Evolutionary conservation across 257 asterid species (phyloP).

Genomic region (Gynochthodes officinalis): DNA sequence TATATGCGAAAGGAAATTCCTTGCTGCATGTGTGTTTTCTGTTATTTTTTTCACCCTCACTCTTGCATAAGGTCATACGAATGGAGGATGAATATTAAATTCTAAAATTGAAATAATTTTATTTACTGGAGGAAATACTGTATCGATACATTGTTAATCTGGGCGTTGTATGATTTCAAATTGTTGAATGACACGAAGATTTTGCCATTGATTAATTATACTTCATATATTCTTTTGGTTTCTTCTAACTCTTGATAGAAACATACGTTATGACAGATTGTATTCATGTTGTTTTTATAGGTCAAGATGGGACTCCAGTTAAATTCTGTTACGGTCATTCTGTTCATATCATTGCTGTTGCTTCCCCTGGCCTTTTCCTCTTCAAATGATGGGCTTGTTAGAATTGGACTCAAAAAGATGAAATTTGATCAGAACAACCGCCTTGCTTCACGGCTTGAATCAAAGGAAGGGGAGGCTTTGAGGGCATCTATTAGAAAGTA

Average conservation of each 20-base stretch:
- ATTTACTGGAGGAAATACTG: background rate
- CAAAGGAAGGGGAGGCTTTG: conserved; percentile 55
- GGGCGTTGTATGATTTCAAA: background rate
- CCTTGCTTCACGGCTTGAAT: conserved; percentile 68
- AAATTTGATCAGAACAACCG: conserved; percentile 71
- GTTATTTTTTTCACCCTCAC: background rate
- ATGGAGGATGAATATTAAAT: background rate
- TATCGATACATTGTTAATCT: background rate
- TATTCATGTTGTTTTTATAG: conserved; percentile 24
- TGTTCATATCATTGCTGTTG: conserved; percentile 55
- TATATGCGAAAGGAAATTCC: no score
- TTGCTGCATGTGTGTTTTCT: background rate
- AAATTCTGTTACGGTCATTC: conserved; percentile 28
- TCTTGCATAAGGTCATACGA: no score
- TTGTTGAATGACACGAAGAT: background rate
- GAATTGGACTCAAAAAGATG: conserved; percentile 77
- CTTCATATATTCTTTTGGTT: background rate
- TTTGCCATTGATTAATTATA: background rate
- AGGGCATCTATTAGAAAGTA: conserved; percentile 65
- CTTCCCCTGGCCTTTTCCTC: conserved; percentile 52
- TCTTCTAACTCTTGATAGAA: background rate
- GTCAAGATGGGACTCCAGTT: conserved; percentile 52
- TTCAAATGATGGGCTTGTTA: conserved; percentile 64
- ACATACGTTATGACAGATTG: background rate
- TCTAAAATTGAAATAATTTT: background rate